Percentiles rank a stretch among this genome's conserved stretches.
phyloP scores from a whole-genome alignment of 2,329 filamentous ascomycete genomes.

The Xylaria sp. region DNA sequence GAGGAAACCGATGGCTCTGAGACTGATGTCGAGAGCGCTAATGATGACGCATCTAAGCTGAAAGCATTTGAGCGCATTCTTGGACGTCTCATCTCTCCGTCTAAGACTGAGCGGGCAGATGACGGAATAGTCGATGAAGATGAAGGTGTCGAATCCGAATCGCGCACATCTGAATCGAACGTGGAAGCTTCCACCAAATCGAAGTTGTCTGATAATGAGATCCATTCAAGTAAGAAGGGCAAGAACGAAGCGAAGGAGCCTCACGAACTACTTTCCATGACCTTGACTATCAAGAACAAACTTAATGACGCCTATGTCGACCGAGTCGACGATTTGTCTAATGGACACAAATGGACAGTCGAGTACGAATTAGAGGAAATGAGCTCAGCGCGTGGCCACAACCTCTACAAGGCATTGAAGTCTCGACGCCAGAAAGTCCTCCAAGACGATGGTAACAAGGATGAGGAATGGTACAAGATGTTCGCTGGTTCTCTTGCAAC shows the following conservation, averaged over 20 bases:
- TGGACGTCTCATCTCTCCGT: slow-evolving; percentile 41
- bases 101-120: slow-evolving; percentile 24
- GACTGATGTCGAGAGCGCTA: slow-evolving; percentile 24
- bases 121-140: slow-evolving; percentile 2
- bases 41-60: slow-evolving; percentile 37
- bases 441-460: slow-evolving; percentile 39
- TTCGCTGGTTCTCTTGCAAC: slow-evolving; percentile 39
- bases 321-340: slow-evolving; percentile 50
- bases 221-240: too few species aligned
- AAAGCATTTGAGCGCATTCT: slow-evolving; percentile 48
- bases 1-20: slow-evolving; percentile 31
- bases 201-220: neutral
- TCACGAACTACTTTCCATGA: slow-evolving; percentile 58
- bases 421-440: slow-evolving; percentile 48
- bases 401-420: slow-evolving; percentile 53
- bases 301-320: slow-evolving; percentile 60
- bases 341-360: slow-evolving; percentile 58
- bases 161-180: slow-evolving; percentile 7
- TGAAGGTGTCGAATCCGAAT: slow-evolving; percentile 3
- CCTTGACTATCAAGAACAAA: slow-evolving; percentile 65
- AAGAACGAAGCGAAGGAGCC: neutral
- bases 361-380: slow-evolving; percentile 72
- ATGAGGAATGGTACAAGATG: slow-evolving; percentile 42
- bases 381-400: slow-evolving; percentile 37
- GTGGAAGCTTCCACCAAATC: neutral